Conservation (phyloP, 768 basidiomycete genomes). For the Serendipita indica region DNA sequence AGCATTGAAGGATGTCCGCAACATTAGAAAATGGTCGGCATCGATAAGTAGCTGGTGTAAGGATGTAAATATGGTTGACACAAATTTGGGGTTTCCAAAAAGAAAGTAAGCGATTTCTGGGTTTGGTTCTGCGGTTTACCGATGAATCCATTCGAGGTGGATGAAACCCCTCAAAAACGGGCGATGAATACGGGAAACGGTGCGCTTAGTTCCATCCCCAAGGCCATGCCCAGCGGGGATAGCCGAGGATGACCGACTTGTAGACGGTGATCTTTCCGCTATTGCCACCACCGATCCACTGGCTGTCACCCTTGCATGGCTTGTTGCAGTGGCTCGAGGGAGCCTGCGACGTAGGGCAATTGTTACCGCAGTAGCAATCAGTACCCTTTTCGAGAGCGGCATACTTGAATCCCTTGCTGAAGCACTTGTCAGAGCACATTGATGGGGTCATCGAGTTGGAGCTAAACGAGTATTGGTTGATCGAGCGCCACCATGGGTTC, state of each 20-base stretch:
- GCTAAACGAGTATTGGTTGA: neutral
- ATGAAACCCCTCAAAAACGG: too few species aligned
- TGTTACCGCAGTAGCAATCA: slow-evolving; percentile 11
- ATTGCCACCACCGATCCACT: neutral
- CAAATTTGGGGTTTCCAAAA: too few species aligned
- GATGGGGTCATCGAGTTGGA: neutral
- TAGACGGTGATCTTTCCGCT: neutral
- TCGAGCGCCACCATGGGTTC: neutral
- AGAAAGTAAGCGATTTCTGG: too few species aligned
- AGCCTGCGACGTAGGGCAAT: neutral
- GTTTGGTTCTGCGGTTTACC: too few species aligned
- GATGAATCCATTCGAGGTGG: too few species aligned
- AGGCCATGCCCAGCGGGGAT: neutral
- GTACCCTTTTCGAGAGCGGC: slow-evolving; percentile 9
- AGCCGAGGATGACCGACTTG: neutral
- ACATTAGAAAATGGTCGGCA: too few species aligned
- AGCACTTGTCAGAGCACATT: neutral
- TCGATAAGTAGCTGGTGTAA: too few species aligned
- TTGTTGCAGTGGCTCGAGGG: neutral
- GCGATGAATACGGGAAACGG: too few species aligned
- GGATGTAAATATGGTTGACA: too few species aligned
- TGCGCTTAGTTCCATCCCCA: neutral
- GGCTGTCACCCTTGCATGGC: neutral
- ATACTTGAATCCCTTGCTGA: slow-evolving; percentile 5
- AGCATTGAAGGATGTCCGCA: too few species aligned